Conservation (phyloP, 345 rosid genomes). For the Melaleuca quinquenervia region DNA sequence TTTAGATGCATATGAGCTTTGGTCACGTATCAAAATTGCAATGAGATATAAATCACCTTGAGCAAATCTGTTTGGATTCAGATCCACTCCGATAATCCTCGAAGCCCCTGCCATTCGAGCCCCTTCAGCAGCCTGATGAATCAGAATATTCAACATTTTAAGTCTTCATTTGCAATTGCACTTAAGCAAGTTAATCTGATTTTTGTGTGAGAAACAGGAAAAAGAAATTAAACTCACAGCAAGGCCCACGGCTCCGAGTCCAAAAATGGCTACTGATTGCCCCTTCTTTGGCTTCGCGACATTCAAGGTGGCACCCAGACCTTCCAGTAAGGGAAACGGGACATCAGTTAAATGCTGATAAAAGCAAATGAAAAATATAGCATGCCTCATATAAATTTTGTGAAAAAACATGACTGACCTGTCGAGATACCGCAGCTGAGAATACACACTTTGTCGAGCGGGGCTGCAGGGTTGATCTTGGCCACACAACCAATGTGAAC, state of each 20-base stretch:
- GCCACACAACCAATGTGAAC: constrained; percentile 25
- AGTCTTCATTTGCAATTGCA: background rate
- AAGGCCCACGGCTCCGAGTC: constrained; percentile 31
- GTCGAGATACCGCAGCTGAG: constrained; percentile 38
- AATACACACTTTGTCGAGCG: constrained; percentile 31
- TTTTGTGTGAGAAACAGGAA: background rate
- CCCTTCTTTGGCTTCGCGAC: constrained; percentile 28
- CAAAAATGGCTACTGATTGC: constrained; percentile 21
- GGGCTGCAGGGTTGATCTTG: constrained; percentile 36
- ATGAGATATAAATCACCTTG: constrained; percentile 4
- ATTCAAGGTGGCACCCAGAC: constrained; percentile 29
- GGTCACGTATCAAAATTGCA: background rate
- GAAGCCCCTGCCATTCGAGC: constrained; percentile 24
- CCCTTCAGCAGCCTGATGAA: constrained; percentile 24
- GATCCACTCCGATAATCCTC: constrained; percentile 28
- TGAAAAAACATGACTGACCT: constrained; percentile 1
- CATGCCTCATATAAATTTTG: background rate
- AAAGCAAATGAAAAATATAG: background rate
- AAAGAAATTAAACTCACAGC: constrained; percentile 7
- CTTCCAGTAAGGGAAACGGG: background rate
- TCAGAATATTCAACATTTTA: background rate
- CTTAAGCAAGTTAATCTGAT: background rate
- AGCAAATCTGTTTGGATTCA: constrained; percentile 16
- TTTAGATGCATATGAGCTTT: background rate
- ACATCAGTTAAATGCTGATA: background rate